These are phyloP conservation scores for Sporothrix brunneoviolacea DNA, from an alignment of 2,329 filamentous ascomycete genomes.

Conservation along the genomic window DNA sequence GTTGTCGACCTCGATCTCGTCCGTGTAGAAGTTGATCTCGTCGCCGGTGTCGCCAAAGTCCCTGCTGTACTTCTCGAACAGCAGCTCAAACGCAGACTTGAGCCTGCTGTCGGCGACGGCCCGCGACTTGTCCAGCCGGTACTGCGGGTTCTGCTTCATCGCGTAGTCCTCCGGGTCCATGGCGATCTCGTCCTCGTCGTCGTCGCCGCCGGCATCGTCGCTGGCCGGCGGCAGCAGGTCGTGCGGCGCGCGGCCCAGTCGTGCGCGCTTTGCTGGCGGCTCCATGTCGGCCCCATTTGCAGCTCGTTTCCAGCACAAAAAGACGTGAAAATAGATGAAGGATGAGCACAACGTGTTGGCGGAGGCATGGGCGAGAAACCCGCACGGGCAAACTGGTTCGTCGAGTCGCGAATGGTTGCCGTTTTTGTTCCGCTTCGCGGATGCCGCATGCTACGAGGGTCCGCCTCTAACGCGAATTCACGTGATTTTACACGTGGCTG, in stretches of 20 bases:
- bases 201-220: constrained; percentile 22
- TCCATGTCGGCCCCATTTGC: constrained; percentile 16
- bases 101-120: constrained; percentile 63
- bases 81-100: constrained; percentile 77
- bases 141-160: constrained; percentile 43
- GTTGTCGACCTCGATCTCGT: constrained; percentile 81
- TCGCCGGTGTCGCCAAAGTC: constrained; percentile 81
- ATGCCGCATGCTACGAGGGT: too few species aligned
- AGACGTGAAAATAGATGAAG: neutral
- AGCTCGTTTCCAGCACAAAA: neutral
- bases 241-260: constrained; percentile 11
- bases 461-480: neutral
- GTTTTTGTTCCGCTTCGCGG: too few species aligned
- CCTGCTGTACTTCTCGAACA: constrained; percentile 80
- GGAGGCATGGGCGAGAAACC: too few species aligned
- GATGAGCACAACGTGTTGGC: too few species aligned
- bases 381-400: neutral
- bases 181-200: constrained; percentile 42
- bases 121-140: constrained; percentile 55
- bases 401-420: neutral
- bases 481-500: constrained; percentile 1
- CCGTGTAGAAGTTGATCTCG: constrained; percentile 79
- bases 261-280: constrained; percentile 15
- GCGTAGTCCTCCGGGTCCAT: constrained; percentile 42
- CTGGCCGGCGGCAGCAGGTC: too few species aligned